These are phyloP conservation scores for Trichocomaceae sp. DNA, from an alignment of 2,329 filamentous ascomycete genomes.

Conservation along the genomic window DNA sequence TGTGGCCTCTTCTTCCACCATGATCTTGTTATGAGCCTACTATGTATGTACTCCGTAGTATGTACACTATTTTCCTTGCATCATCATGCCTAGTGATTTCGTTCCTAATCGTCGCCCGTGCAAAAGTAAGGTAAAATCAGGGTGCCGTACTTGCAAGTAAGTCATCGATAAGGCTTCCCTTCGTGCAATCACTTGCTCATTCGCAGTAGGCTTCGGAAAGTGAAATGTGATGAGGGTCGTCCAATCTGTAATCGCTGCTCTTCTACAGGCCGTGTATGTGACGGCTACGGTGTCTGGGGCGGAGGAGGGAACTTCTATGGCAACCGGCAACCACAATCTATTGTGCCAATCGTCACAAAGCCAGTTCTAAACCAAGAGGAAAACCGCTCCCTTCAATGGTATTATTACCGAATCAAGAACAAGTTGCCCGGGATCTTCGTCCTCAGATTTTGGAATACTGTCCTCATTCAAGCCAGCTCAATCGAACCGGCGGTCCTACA, in stretches of 20 bases:
- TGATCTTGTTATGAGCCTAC: too few relatives aligned
- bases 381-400: not conserved
- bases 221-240: constrained; percentile 3
- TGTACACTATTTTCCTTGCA: not conserved
- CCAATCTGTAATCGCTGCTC: constrained; percentile 1
- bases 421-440: constrained; percentile 1
- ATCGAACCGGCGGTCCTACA: constrained; percentile 2
- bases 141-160: constrained; percentile 10
- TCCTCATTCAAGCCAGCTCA: not conserved
- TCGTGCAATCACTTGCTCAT: not conserved
- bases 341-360: not conserved
- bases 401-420: not conserved
- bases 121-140: constrained; percentile 5
- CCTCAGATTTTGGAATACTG: not conserved
- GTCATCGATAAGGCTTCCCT: not conserved
- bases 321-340: not conserved
- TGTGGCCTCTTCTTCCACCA: too few relatives aligned
- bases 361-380: not conserved
- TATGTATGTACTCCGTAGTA: too few relatives aligned
- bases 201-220: not conserved
- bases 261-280: constrained; percentile 3
- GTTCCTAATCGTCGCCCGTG: not conserved
- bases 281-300: constrained; percentile 8
- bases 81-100: not conserved
- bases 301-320: constrained; percentile 7